phyloP scores from a whole-genome alignment of 2,329 filamentous ascomycete species.

The Sarocladiaceae sp. region DNA sequence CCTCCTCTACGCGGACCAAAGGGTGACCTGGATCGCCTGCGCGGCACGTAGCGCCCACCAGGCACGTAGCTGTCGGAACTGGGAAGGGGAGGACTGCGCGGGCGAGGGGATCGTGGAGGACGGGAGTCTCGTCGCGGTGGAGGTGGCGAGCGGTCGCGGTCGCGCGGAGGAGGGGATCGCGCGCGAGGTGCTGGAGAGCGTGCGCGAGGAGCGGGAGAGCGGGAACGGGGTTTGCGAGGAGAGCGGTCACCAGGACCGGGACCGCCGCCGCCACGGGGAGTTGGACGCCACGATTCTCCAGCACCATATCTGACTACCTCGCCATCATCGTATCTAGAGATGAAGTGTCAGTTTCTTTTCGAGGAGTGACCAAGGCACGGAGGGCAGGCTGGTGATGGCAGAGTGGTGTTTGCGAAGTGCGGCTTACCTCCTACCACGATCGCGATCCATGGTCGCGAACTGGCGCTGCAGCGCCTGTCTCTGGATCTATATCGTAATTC shows the following conservation, averaged over 20 bases:
- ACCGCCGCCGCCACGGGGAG: slow-evolving; percentile 41
- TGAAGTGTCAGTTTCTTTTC: slow-evolving; percentile 1
- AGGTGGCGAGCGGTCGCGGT: slow-evolving; percentile 22
- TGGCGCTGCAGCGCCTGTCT: not conserved
- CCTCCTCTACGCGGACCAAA: slow-evolving; percentile 20
- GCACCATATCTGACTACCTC: slow-evolving; percentile 57
- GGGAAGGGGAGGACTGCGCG: slow-evolving; percentile 29
- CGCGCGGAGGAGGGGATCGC: slow-evolving; percentile 11
- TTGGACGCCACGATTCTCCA: slow-evolving; percentile 55
- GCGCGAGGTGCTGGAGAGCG: slow-evolving; percentile 15
- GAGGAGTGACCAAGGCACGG: no score
- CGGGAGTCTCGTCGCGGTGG: slow-evolving; percentile 7
- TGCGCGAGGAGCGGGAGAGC: slow-evolving; percentile 12
- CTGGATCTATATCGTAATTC: not conserved
- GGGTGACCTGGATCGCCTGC: slow-evolving; percentile 30
- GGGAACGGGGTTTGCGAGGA: slow-evolving; percentile 26
- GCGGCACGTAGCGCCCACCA: slow-evolving; percentile 31
- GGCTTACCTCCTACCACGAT: slow-evolving; percentile 14
- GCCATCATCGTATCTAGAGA: slow-evolving; percentile 50
- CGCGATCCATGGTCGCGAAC: slow-evolving; percentile 12
- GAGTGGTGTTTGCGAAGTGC: not conserved
- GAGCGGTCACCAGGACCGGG: slow-evolving; percentile 29
- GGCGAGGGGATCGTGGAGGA: slow-evolving; percentile 19
- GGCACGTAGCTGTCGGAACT: slow-evolving; percentile 41
- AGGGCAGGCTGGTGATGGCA: not conserved